phyloP scores from a whole-genome alignment of 1,284 basidiomycete species.

The Pyrrhoderma lamaoense region DNA sequence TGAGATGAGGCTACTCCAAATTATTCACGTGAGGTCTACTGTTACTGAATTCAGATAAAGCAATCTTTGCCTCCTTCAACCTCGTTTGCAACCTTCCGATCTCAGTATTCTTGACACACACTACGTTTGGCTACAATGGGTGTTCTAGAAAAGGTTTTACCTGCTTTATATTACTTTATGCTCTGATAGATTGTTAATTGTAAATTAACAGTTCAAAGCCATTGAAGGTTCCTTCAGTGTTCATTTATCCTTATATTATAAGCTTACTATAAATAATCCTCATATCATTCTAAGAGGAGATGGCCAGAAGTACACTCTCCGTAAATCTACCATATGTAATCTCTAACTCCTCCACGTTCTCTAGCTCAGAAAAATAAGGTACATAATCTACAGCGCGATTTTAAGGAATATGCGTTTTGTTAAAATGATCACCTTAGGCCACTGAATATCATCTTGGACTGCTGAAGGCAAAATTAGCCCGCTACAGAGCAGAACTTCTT shows the following conservation, averaged over 20 bases:
- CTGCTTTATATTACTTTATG: too few relatives aligned
- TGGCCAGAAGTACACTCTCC: conserved; percentile 88
- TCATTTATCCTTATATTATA: not conserved
- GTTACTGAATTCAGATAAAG: too few relatives aligned
- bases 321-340: conserved; percentile 31
- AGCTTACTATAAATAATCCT: conserved; percentile 6
- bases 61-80: not conserved
- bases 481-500: conserved; percentile 84
- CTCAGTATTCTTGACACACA: not conserved
- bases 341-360: conserved; percentile 16
- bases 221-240: conserved; percentile 70
- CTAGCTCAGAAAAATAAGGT: conserved; percentile 90
- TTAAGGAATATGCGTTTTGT: not conserved
- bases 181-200: too few relatives aligned
- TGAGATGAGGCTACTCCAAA: not conserved
- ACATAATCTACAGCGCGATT: not conserved
- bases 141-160: conserved; percentile 75
- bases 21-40: too few relatives aligned
- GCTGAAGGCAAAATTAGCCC: conserved; percentile 86
- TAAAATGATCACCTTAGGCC: conserved; percentile 41
- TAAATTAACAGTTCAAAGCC: conserved; percentile 68
- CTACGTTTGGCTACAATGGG: conserved; percentile 54
- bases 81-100: not conserved
- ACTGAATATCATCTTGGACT: conserved; percentile 89
- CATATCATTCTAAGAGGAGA: conserved; percentile 64